Evolutionary conservation across 2,329 filamentous ascomycete genomes (phyloP), one percentile per base, ranked within the genome.

Genomic region (Alternaria consortialis): DNA sequence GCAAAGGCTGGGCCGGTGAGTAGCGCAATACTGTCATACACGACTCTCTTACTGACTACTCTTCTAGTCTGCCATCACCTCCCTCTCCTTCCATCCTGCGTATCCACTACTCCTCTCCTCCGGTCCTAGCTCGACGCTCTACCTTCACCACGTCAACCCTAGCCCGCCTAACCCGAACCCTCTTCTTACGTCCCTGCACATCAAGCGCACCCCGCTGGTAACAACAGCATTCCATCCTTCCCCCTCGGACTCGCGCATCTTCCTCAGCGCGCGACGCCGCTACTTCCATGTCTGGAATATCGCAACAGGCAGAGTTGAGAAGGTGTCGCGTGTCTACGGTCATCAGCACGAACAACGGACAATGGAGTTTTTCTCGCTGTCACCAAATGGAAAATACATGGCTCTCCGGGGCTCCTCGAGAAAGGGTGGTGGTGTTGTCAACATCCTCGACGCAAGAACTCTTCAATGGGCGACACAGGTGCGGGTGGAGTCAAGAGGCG

Each of bases 231-330:
- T 99, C 79, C 84, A 93, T 58, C 87, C 79, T 7, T 76, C 85
- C 27, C 88, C 90, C 5, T 81, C 82, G 15, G 92, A 91, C 65
- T 89, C 91, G 64, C 90, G 90, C 70, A 91, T 99, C 67, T 92
- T 97, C 78, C 91, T 97, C 61, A 91, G 93, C 17, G 94, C 94
- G 37, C 90, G 94, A 36, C 88, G 95, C 51, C 89, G 89, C 65
- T 98, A 93, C 82, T 97, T 98, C 80, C 95, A 98, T 80, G 89
- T 91, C 67, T 99, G 95, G 95, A 90, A 98, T 73, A 85, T 99
- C 25, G 84, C 90, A 43, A 90, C 90, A 0, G 95, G 95, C 43
- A 83, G 85, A 12, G 88, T 99, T 50, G 91, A 94, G 72, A 97
- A 97, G 80, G 87, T 97, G 44, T 88, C 87, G 69, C 85, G 91